Conservation (phyloP, 768 basidiomycete species). For the Boletus tylopilopsis region DNA sequence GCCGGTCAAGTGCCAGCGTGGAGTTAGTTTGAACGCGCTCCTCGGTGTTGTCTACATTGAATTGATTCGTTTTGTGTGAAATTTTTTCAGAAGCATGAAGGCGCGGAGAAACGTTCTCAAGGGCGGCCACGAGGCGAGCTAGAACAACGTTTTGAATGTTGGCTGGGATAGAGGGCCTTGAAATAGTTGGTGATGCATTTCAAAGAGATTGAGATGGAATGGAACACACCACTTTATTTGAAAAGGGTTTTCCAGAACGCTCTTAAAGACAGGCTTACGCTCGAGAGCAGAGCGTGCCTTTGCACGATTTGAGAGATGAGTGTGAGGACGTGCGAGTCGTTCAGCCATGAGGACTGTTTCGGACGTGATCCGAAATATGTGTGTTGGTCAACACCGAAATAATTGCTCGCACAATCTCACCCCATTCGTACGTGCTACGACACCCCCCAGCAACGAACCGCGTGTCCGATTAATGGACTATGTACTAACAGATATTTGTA, state of each 20-base stretch:
- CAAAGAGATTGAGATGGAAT: conserved; percentile 2
- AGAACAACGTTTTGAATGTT: conserved; percentile 63
- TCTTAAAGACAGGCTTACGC: conserved; percentile 63
- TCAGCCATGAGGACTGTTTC: background rate
- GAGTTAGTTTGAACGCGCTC: background rate
- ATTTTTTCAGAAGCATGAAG: conserved; percentile 21
- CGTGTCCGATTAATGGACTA: no score
- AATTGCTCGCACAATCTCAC: no score
- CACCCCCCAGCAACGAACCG: no score
- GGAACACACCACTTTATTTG: conserved; percentile 57
- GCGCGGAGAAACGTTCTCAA: conserved; percentile 46
- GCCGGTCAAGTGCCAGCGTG: background rate
- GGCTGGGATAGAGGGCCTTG: conserved; percentile 59
- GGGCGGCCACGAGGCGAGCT: conserved; percentile 43
- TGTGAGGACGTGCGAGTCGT: conserved; percentile 45
- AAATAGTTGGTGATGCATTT: background rate
- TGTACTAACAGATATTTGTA: background rate
- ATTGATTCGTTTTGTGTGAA: conserved; percentile 1
- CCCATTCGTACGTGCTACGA: no score
- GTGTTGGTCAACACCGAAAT: no score
- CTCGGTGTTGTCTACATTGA: conserved; percentile 29
- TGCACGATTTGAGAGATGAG: conserved; percentile 61
- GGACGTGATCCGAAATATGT: background rate
- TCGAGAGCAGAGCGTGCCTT: conserved; percentile 44
- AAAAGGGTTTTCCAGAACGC: conserved; percentile 71